These are phyloP conservation scores for Boletus smithii DNA, from an alignment of 1,284 basidiomycete species.

Conservation along the genomic window DNA sequence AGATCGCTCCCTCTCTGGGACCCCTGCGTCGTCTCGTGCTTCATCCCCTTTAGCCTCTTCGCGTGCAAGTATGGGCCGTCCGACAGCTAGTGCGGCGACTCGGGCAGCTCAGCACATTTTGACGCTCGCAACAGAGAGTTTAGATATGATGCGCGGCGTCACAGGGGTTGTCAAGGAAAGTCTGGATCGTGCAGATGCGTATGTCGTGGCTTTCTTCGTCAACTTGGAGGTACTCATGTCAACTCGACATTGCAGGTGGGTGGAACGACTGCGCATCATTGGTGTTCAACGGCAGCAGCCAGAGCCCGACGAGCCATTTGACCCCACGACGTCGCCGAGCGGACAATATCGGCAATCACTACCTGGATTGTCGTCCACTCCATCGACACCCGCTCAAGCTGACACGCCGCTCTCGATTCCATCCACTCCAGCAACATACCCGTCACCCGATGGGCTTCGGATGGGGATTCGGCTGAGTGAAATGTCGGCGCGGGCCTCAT, in stretches of 20 bases:
- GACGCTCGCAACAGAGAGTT: constrained; percentile 82
- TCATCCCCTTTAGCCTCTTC: constrained; percentile 28
- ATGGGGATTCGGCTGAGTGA: constrained; percentile 28
- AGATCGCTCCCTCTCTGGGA: constrained; percentile 28
- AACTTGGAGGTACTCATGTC: constrained; percentile 6
- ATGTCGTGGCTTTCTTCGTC: constrained; percentile 35
- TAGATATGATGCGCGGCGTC: constrained; percentile 88
- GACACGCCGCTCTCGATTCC: constrained; percentile 28
- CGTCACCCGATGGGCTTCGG: constrained; percentile 27
- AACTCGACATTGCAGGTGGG: constrained; percentile 52
- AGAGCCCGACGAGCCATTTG: constrained; percentile 14
- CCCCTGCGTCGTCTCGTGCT: constrained; percentile 32
- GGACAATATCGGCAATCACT: constrained; percentile 18
- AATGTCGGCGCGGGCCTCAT: constrained; percentile 28
- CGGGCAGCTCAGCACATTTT: constrained; percentile 79
- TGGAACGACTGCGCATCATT: constrained; percentile 70
- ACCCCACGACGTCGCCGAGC: constrained; percentile 6
- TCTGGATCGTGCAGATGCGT: constrained; percentile 85
- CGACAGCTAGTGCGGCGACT: constrained; percentile 55
- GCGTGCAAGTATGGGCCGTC: constrained; percentile 27
- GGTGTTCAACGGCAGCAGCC: constrained; percentile 59
- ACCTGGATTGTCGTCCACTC: constrained; percentile 30
- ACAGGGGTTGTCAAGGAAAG: constrained; percentile 85
- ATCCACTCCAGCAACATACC: constrained; percentile 25
- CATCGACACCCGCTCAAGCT: constrained; percentile 31